Percentiles rank a stretch among this genome's conserved stretches.
Conservation (phyloP, 768 basidiomycete species). For the Macrolepiota albuminosa region DNA sequence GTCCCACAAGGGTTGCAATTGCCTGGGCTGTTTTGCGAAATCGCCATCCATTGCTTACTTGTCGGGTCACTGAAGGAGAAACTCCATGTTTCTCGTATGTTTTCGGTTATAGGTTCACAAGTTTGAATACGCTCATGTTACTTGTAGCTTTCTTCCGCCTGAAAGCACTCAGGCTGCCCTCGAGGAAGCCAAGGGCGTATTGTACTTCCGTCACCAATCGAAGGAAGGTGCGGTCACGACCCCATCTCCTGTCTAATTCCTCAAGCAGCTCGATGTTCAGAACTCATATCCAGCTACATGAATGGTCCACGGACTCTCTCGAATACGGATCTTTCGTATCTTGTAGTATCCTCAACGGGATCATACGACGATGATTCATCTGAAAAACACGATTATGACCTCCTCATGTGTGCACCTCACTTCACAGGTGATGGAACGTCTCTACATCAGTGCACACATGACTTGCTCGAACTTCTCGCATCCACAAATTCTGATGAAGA, state of each 20-base stretch:
- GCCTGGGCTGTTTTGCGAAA: conserved; percentile 57
- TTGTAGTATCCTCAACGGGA: conserved; percentile 27
- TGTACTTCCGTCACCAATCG: conserved; percentile 33
- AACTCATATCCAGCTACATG: conserved; percentile 51
- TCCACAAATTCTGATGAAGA: conserved; percentile 20
- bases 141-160: conserved; percentile 38
- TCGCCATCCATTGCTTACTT: conserved; percentile 54
- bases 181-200: conserved; percentile 32
- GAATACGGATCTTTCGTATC: conserved; percentile 43
- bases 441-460: conserved; percentile 59
- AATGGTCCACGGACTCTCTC: conserved; percentile 59
- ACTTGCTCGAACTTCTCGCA: conserved; percentile 44
- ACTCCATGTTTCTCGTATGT: conserved; percentile 50
- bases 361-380: background rate
- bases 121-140: background rate
- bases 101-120: background rate
- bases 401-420: conserved; percentile 60
- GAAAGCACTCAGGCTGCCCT: conserved; percentile 31
- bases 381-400: conserved; percentile 23
- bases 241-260: background rate
- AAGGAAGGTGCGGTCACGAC: conserved; percentile 35
- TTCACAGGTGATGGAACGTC: conserved; percentile 69
- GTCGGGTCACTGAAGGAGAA: conserved; percentile 30
- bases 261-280: conserved; percentile 12
- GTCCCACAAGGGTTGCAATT: conserved; percentile 31